phyloP scores from a whole-genome alignment of 2,329 filamentous ascomycete genomes.

The Drechslerella stenobrocha region DNA sequence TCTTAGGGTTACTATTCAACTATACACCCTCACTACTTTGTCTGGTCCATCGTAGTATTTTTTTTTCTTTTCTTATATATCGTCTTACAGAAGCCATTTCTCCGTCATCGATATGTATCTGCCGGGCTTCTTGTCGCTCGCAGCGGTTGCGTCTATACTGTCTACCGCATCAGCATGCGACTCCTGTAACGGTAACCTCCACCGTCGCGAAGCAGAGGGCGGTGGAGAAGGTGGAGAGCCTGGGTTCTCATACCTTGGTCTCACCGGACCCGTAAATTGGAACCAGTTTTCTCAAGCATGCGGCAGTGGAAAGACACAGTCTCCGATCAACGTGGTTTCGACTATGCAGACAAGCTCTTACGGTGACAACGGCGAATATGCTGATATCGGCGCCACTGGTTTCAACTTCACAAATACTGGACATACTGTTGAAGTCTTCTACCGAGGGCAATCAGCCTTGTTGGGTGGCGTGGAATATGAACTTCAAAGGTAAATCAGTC shows the following conservation, averaged over 20 bases:
- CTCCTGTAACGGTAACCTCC: slow-evolving; percentile 33
- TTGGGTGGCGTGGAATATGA: slow-evolving; percentile 42
- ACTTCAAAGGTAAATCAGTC: slow-evolving; percentile 47
- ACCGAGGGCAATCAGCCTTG: slow-evolving; percentile 56
- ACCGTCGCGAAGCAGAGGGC: slow-evolving; percentile 30
- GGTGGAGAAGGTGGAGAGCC: slow-evolving; percentile 17
- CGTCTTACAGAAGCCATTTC: not conserved
- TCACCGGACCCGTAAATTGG: slow-evolving; percentile 44
- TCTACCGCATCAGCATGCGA: slow-evolving; percentile 30
- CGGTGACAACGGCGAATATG: slow-evolving; percentile 56
- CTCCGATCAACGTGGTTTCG: slow-evolving; percentile 62
- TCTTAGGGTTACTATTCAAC: not conserved
- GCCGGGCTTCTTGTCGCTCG: slow-evolving; percentile 33
- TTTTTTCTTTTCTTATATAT: not conserved
- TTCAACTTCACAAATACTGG: slow-evolving; percentile 64
- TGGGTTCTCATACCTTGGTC: slow-evolving; percentile 38
- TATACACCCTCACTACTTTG: not conserved
- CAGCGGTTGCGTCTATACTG: slow-evolving; percentile 15
- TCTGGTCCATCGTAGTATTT: not conserved
- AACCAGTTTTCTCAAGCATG: slow-evolving; percentile 55
- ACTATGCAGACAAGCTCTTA: slow-evolving; percentile 54
- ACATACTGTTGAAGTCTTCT: slow-evolving; percentile 63
- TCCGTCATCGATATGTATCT: slow-evolving; percentile 21
- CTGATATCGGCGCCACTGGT: slow-evolving; percentile 53
- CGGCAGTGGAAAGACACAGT: slow-evolving; percentile 60